Evolutionary conservation across 148 eudicot species (phyloP).

Genomic region (Nepenthes gracilis): DNA sequence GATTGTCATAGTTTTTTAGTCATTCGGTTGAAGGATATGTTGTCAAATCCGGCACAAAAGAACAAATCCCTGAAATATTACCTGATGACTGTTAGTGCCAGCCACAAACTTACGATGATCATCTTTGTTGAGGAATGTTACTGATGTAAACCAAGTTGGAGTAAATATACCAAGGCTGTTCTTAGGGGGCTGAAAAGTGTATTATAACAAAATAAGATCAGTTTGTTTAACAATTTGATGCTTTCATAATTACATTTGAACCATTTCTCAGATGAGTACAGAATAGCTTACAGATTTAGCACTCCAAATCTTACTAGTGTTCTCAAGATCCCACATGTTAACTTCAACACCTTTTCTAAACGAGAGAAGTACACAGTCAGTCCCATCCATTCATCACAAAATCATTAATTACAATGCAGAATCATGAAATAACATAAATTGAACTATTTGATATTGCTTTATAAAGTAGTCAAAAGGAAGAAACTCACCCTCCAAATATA

Average conservation of each 20-base stretch:
- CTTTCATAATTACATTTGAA: not conserved
- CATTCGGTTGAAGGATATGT: too few species aligned
- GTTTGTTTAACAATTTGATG: not conserved
- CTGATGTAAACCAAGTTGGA: conserved; percentile 81
- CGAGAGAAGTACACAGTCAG: conserved; percentile 3
- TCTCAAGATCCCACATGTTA: conserved; percentile 57
- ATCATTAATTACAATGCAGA: not conserved
- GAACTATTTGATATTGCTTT: not conserved
- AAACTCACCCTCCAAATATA: conserved; percentile 80
- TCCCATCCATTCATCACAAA: not conserved
- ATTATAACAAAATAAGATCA: conserved; percentile 3
- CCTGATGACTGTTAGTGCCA: conserved; percentile 91
- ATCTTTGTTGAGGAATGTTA: conserved; percentile 68
- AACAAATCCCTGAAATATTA: conserved; percentile 15
- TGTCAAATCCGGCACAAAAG: not conserved
- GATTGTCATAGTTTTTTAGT: too few species aligned
- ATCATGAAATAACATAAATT: not conserved
- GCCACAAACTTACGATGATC: conserved; percentile 91
- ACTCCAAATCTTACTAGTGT: conserved; percentile 51
- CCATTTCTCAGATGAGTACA: not conserved
- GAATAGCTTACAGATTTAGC: conserved; percentile 71
- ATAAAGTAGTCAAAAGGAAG: not conserved
- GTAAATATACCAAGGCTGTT: conserved; percentile 83
- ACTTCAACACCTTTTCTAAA: conserved; percentile 90
- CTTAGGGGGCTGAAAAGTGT: conserved; percentile 51